Percentiles rank a stretch among this genome's conserved stretches.
Evolutionary conservation across 2,329 filamentous ascomycete genomes (phyloP).

Genomic region (Amesomyces nigricolor): DNA sequence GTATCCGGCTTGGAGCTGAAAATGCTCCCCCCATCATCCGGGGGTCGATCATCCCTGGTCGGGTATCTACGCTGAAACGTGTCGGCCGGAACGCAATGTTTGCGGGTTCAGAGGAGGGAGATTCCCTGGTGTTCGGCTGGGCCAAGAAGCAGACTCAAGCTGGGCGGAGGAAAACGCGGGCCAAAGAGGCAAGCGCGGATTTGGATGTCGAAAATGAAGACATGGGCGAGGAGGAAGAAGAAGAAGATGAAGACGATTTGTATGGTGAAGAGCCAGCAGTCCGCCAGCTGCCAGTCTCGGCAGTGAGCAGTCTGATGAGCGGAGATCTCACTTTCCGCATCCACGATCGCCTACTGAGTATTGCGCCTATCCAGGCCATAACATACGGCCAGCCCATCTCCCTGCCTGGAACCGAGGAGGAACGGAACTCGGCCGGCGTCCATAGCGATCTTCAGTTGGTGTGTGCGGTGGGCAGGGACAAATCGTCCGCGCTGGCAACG

Average conservation of each 20-base stretch:
- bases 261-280: slow-evolving; percentile 52
- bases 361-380: slow-evolving; percentile 73
- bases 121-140: slow-evolving; percentile 80
- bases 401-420: slow-evolving; percentile 41
- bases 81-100: slow-evolving; percentile 69
- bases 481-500: slow-evolving; percentile 64
- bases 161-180: slow-evolving; percentile 58
- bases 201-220: slow-evolving; percentile 56
- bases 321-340: slow-evolving; percentile 68
- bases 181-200: slow-evolving; percentile 51
- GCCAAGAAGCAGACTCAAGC: slow-evolving; percentile 56
- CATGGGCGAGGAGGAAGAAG: slow-evolving; percentile 33
- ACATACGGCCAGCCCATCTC: slow-evolving; percentile 57
- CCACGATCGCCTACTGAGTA: slow-evolving; percentile 69
- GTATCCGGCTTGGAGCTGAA: slow-evolving; percentile 80
- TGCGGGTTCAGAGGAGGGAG: slow-evolving; percentile 74
- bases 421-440: slow-evolving; percentile 41
- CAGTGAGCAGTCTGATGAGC: slow-evolving; percentile 41
- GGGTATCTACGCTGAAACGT: slow-evolving; percentile 63
- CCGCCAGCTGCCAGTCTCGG: slow-evolving; percentile 31
- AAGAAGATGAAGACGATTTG: slow-evolving; percentile 50
- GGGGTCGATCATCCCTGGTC: slow-evolving; percentile 57
- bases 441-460: slow-evolving; percentile 55
- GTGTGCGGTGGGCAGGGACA: slow-evolving; percentile 57
- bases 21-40: slow-evolving; percentile 55